phyloP scores from a whole-genome alignment of 371 early-diverging fungal species.

The Zychaea mexicana region DNA sequence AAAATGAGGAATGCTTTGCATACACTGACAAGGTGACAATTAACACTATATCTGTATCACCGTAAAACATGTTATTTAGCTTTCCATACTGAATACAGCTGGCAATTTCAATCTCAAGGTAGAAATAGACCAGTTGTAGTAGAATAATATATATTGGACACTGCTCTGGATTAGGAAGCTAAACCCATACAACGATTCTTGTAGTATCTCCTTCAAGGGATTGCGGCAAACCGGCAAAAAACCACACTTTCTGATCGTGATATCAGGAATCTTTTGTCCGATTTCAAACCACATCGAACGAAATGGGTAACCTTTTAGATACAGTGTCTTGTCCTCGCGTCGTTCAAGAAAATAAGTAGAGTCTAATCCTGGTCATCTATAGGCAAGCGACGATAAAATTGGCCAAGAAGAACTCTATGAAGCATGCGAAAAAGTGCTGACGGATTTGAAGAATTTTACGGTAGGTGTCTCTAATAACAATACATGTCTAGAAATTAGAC shows the following conservation, averaged over 20 bases:
- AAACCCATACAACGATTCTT: too few relatives aligned
- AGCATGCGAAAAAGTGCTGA: slow-evolving; percentile 82
- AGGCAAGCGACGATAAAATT: slow-evolving; percentile 83
- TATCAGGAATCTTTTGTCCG: slow-evolving; percentile 75
- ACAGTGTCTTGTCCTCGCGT: too few relatives aligned
- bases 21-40: background rate
- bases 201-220: slow-evolving; percentile 77
- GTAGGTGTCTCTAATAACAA: slow-evolving; percentile 28
- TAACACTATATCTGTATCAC: too few relatives aligned
- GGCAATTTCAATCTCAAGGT: slow-evolving; percentile 63
- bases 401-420: slow-evolving; percentile 94
- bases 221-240: slow-evolving; percentile 69
- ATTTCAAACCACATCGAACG: slow-evolving; percentile 84
- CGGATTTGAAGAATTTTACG: slow-evolving; percentile 78
- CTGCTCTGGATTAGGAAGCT: too few relatives aligned
- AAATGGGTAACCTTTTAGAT: slow-evolving; percentile 79
- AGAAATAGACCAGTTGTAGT: too few relatives aligned
- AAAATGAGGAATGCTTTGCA: background rate
- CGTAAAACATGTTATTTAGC: too few relatives aligned
- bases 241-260: slow-evolving; percentile 73
- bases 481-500: too few relatives aligned
- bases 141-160: background rate
- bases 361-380: slow-evolving; percentile 2
- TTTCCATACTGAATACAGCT: slow-evolving; percentile 52
- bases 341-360: too few relatives aligned